These are phyloP conservation scores for Apiospora rasikravindrae DNA, from an alignment of 2,329 filamentous ascomycete species.

Conservation along the genomic window DNA sequence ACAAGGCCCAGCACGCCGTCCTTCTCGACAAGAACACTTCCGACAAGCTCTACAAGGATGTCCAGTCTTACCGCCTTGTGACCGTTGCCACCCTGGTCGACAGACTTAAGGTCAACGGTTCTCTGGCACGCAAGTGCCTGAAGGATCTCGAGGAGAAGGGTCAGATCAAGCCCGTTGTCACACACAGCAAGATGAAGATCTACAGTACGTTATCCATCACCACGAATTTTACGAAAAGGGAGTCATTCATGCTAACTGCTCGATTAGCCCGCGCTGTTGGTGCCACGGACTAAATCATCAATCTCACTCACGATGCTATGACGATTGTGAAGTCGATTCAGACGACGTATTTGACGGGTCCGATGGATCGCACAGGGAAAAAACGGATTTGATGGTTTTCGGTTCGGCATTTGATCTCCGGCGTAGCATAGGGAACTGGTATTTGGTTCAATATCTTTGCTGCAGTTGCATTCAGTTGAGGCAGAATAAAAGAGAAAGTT, in stretches of 20 bases:
- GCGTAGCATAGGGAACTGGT: constrained; percentile 42
- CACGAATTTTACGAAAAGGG: not conserved
- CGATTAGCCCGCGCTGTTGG: constrained; percentile 40
- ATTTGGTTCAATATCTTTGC: constrained; percentile 38
- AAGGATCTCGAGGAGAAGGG: constrained; percentile 97
- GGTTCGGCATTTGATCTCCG: constrained; percentile 40
- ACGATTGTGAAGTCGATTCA: constrained; percentile 37
- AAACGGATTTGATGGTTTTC: constrained; percentile 39
- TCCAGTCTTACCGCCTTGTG: constrained; percentile 99
- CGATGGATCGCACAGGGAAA: constrained; percentile 36
- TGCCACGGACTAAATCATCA: constrained; percentile 39
- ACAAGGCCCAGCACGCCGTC: constrained; percentile 99
- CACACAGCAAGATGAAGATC: constrained; percentile 97
- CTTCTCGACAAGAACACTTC: constrained; percentile 97
- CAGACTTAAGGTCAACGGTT: constrained; percentile 99
- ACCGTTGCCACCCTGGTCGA: constrained; percentile 98
- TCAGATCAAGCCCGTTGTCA: constrained; percentile 96
- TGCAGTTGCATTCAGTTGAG: constrained; percentile 29
- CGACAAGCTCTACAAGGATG: constrained; percentile 99
- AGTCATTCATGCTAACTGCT: constrained; percentile 19
- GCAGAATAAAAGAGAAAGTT: constrained; percentile 21
- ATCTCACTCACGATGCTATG: constrained; percentile 40
- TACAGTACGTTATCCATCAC: constrained; percentile 69
- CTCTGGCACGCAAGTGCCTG: constrained; percentile 87
- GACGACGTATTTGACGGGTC: constrained; percentile 32